Conservation (phyloP, 768 basidiomycete species). For the Phlegmacium glaucopus region DNA sequence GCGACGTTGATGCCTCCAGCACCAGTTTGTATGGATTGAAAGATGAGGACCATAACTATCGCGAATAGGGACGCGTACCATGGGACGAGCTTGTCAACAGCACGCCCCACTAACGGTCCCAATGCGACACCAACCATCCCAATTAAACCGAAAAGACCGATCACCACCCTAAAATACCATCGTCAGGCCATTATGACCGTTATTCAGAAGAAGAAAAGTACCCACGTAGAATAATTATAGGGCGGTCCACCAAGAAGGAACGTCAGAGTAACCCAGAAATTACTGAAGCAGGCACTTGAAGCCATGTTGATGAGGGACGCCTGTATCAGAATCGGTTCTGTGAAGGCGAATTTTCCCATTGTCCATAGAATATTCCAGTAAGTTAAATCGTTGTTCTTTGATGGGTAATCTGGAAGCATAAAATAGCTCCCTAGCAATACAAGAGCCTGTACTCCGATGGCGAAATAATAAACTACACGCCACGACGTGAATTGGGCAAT, state of each 20-base stretch:
- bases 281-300: slow-evolving; percentile 55
- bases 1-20: slow-evolving; percentile 69
- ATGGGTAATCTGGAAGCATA: slow-evolving; percentile 80
- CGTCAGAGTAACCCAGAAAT: slow-evolving; percentile 74
- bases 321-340: slow-evolving; percentile 79
- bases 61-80: slow-evolving; percentile 74
- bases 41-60: slow-evolving; percentile 41
- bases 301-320: slow-evolving; percentile 56
- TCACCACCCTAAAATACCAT: slow-evolving; percentile 37
- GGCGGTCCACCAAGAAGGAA: slow-evolving; percentile 78
- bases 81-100: slow-evolving; percentile 68
- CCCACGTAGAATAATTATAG: slow-evolving; percentile 72
- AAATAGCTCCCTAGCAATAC: slow-evolving; percentile 60
- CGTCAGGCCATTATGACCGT: background rate
- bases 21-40: slow-evolving; percentile 62
- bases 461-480: slow-evolving; percentile 76
- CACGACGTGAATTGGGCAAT: slow-evolving; percentile 71
- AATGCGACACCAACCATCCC: slow-evolving; percentile 69
- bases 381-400: slow-evolving; percentile 61
- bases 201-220: slow-evolving; percentile 6
- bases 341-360: slow-evolving; percentile 74
- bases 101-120: slow-evolving; percentile 65
- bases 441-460: slow-evolving; percentile 63
- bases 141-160: slow-evolving; percentile 73
- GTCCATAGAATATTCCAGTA: slow-evolving; percentile 69